phyloP scores from a whole-genome alignment of 495 filamentous ascomycete species.

The Geoglossum glabrum region DNA sequence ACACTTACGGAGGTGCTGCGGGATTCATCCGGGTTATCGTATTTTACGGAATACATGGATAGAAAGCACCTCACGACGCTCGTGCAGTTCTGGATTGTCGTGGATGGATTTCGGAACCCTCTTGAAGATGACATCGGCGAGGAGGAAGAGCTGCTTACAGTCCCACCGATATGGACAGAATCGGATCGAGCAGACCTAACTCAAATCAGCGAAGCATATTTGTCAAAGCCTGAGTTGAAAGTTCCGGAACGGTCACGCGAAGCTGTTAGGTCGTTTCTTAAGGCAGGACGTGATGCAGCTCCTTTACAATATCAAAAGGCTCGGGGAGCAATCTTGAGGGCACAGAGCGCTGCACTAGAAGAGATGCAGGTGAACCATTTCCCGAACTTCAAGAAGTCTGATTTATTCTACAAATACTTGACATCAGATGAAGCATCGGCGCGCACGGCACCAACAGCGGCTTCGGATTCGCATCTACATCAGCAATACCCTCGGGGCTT shows the following conservation, averaged over 20 bases:
- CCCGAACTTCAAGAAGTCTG: slow-evolving; percentile 71
- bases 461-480: slow-evolving; percentile 3
- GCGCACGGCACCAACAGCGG: background rate
- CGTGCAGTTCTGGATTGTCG: slow-evolving; percentile 97
- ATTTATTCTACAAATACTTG: slow-evolving; percentile 87
- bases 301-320: slow-evolving; percentile 68
- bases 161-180: slow-evolving; percentile 54
- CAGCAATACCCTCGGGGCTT: background rate
- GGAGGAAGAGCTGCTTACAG: slow-evolving; percentile 41
- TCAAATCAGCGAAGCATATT: slow-evolving; percentile 77
- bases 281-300: slow-evolving; percentile 51
- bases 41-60: slow-evolving; percentile 99
- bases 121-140: slow-evolving; percentile 65
- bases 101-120: slow-evolving; percentile 91
- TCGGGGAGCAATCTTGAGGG: slow-evolving; percentile 56
- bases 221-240: slow-evolving; percentile 62
- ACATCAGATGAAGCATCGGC: slow-evolving; percentile 63
- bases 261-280: slow-evolving; percentile 56
- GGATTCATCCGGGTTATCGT: slow-evolving; percentile 75
- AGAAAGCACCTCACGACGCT: slow-evolving; percentile 65
- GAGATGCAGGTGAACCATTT: slow-evolving; percentile 64
- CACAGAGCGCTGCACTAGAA: slow-evolving; percentile 66
- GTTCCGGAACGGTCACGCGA: slow-evolving; percentile 45
- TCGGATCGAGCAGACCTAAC: slow-evolving; percentile 72
- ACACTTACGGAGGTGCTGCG: slow-evolving; percentile 67